Base-by-base conservation (phyloP, 306 rosid species). In the Prunus padus region DNA sequence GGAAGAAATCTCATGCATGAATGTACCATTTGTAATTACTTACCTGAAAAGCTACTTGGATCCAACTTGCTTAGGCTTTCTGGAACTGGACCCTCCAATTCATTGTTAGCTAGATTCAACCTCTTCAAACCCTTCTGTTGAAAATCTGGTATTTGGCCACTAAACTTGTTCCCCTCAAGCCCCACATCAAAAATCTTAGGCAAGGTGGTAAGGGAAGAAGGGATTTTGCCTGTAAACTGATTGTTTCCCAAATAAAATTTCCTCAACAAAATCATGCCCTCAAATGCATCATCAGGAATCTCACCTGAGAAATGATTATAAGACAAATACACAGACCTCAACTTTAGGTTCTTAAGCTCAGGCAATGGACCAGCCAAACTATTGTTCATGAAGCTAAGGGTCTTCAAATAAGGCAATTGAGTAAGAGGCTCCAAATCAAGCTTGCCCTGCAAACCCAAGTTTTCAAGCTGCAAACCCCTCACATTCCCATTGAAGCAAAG, bases 351-450 rank as follows among this genome's bases (percentile, higher is more conserved):
- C 56, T 75, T 85, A 1, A 95, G 5, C 31, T 79, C 59, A 0
- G 99, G 99, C 70, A 89, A 64, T 9, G 90, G 77, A 18, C 99
- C 99, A 13, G 54, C 79, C 69, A 95, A 87, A 8, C 96, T 84
- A 67, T 95, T 95, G 81, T 92, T 95, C 99, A 87, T 89, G 54
- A 95, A 72, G 86, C 96, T 88, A 8, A 95, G 3, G 0, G 85
- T 69, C 19, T 88, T 73, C 61, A 95, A 77, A 22, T 45, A 73
- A 0, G 88, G 65, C 74, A 90, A 50, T n/a, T 79, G 37, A 22
- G 45, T 64, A 0, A 95, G 86, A 60, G 89, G 52, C 3, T 54
- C 69, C 15, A 92, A 3, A 26, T 90, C 83, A 3, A 91, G 75
- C 33, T 3, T 76, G 18, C 97, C 99, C 14, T 62, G 80, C n/a